Base-by-base conservation (phyloP, 495 filamentous ascomycete species). In the Penicillium macrosclerotiorum region DNA sequence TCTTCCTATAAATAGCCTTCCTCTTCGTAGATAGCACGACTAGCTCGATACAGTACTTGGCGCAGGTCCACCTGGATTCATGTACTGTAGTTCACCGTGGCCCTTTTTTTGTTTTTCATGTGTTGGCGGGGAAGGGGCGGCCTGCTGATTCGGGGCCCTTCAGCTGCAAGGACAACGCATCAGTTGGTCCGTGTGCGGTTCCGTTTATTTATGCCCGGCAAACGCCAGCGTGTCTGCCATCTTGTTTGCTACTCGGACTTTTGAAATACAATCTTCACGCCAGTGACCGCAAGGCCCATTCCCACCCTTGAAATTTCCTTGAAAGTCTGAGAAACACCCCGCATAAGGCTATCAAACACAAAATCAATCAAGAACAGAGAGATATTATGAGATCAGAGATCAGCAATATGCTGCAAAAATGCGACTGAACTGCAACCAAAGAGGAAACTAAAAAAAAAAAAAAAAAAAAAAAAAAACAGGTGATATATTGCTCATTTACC, bases 81-180 rank as follows among this genome's bases (percentile, higher is more conserved):
- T 5, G 11, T 16, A 26, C 36, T 14, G n/a, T 22, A 1, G 4
- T 16, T 9, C 34, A 17, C 34, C 19, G 34, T 19, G n/a, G n/a
- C n/a, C n/a, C n/a, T n/a, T n/a, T n/a, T n/a, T n/a, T n/a, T n/a
- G n/a, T 3, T 6, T 7, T 20, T 8, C 6, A 14, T 12, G n/a
- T 22, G 44, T 56, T 48, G 53, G 53, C 53, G 41, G 48, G 51
- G 41, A 18, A 31, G 37, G 42, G 42, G 42, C 37, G 6, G 36
- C 31, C 9, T 26, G 31, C 42, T 44, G 31, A 38, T 46, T 46
- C 16, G 43, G 9, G 32, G 14, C 37, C 26, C 35, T 45, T 54
- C 39, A 38, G 43, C 51, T 57, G 54, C 54, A 57, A 11, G 36
- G 49, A 40, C 54, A 57, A 47, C 54, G 54, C 54, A 57, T 57